Percentiles rank a stretch among this genome's conserved stretches.
Evolutionary conservation across 768 basidiomycete genomes (phyloP).

Genomic region (Fomitopsis pulvina): DNA sequence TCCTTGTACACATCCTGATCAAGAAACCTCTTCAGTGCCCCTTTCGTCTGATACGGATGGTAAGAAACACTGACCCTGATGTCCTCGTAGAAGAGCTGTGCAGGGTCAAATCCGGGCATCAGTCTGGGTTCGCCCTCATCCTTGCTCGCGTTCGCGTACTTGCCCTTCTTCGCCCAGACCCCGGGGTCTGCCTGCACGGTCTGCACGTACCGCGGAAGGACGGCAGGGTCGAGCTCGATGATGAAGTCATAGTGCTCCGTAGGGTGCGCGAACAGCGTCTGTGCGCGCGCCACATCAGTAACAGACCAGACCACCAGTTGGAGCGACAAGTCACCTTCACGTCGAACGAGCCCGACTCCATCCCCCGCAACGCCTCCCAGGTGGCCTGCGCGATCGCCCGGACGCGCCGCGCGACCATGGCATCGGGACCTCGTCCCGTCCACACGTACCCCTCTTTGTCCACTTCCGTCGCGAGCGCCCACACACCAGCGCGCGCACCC

Average conservation of each 20-base stretch:
- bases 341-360: slow-evolving; percentile 43
- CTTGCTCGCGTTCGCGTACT: slow-evolving; percentile 39
- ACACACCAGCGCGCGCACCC: slow-evolving; percentile 44
- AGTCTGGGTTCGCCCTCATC: slow-evolving; percentile 20
- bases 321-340: slow-evolving; percentile 62
- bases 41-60: not conserved
- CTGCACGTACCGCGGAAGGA: slow-evolving; percentile 71
- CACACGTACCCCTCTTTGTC: slow-evolving; percentile 73
- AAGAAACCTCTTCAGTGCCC: slow-evolving; percentile 3
- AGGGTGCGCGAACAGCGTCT: slow-evolving; percentile 87
- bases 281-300: slow-evolving; percentile 1
- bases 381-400: slow-evolving; percentile 71
- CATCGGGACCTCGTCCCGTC: slow-evolving; percentile 62
- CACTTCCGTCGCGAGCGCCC: slow-evolving; percentile 74
- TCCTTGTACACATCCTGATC: slow-evolving; percentile 63
- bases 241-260: slow-evolving; percentile 82
- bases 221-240: slow-evolving; percentile 59
- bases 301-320: not conserved
- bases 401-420: slow-evolving; percentile 68
- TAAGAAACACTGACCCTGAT: slow-evolving; percentile 50
- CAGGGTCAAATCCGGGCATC: slow-evolving; percentile 80
- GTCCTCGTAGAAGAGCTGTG: slow-evolving; percentile 55
- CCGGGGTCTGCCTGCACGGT: slow-evolving; percentile 47
- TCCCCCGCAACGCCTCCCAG: slow-evolving; percentile 47
- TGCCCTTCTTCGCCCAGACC: slow-evolving; percentile 36